phyloP scores from a whole-genome alignment of 306 rosid genomes.

The Medicago arabica region DNA sequence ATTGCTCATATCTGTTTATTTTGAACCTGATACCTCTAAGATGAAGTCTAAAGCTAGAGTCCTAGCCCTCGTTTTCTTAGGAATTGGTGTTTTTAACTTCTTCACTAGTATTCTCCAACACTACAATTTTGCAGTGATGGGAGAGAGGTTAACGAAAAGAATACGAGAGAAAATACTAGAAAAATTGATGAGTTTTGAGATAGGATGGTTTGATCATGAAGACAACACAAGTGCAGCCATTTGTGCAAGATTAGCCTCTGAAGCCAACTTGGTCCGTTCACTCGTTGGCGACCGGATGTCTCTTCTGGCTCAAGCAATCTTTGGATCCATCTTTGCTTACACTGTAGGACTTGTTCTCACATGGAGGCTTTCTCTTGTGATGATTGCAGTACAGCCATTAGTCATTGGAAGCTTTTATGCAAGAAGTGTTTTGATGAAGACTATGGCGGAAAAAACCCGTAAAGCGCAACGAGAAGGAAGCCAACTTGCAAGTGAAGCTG shows the following conservation, averaged over 20 bases:
- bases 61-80: slow-evolving; percentile 70
- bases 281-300: slow-evolving; percentile 86
- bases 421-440: slow-evolving; percentile 84
- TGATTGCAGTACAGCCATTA: slow-evolving; percentile 90
- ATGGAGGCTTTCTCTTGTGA: slow-evolving; percentile 83
- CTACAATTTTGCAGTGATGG: slow-evolving; percentile 81
- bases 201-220: slow-evolving; percentile 89
- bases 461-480: slow-evolving; percentile 87
- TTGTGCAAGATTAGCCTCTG: slow-evolving; percentile 80
- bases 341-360: slow-evolving; percentile 71
- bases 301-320: slow-evolving; percentile 76
- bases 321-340: slow-evolving; percentile 76
- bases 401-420: slow-evolving; percentile 89
- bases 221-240: slow-evolving; percentile 91
- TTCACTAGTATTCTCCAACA: slow-evolving; percentile 78
- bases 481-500: slow-evolving; percentile 91
- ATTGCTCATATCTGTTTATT: slow-evolving; percentile 68
- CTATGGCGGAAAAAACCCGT: slow-evolving; percentile 69
- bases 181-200: slow-evolving; percentile 78
- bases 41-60: slow-evolving; percentile 63
- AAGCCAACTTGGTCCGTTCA: slow-evolving; percentile 84
- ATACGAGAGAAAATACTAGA: slow-evolving; percentile 72
- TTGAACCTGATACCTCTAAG: slow-evolving; percentile 54
- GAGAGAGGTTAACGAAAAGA: slow-evolving; percentile 81
- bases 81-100: slow-evolving; percentile 79